phyloP scores from a whole-genome alignment of 2,329 filamentous ascomycete genomes.

The Beauveria medogensis region DNA sequence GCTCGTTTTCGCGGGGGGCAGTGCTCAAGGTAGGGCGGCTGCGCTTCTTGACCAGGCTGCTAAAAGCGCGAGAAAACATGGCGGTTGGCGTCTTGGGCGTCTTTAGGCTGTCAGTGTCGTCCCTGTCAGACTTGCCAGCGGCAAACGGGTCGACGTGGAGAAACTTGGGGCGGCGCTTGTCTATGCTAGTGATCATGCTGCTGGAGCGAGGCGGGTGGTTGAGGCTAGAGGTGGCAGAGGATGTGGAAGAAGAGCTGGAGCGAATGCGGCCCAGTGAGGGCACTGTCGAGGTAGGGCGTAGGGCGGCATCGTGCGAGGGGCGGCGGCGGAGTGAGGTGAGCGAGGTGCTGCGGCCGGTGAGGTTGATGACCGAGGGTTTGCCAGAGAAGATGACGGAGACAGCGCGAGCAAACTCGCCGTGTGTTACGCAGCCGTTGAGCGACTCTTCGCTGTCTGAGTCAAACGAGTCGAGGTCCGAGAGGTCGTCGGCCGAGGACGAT shows the following conservation, averaged over 20 bases:
- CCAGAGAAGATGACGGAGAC: constrained; percentile 53
- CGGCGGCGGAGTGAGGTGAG: constrained; percentile 25
- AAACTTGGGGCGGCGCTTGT: constrained; percentile 35
- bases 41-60: constrained; percentile 44
- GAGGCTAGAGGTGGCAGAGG: constrained; percentile 25
- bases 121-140: constrained; percentile 23
- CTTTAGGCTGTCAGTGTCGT: constrained; percentile 24
- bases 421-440: constrained; percentile 30
- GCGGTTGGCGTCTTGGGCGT: constrained; percentile 37
- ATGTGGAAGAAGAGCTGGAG: constrained; percentile 25
- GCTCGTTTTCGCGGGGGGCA: constrained; percentile 12
- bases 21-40: constrained; percentile 41
- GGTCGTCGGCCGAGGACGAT: constrained; percentile 50
- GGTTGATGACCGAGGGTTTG: constrained; percentile 50
- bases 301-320: constrained; percentile 17
- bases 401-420: constrained; percentile 48
- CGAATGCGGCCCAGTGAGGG: constrained; percentile 23
- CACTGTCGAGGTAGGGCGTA: constrained; percentile 25
- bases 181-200: constrained; percentile 33
- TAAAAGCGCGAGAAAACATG: constrained; percentile 44
- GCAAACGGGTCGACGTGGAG: constrained; percentile 48
- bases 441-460: constrained; percentile 35
- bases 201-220: constrained; percentile 33
- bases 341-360: constrained; percentile 38
- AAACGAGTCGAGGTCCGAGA: constrained; percentile 23